Percentiles rank a stretch among this genome's conserved stretches.
These are phyloP conservation scores for Xerocomellus intermedius DNA, from an alignment of 768 basidiomycete species.

Conservation along the genomic window DNA sequence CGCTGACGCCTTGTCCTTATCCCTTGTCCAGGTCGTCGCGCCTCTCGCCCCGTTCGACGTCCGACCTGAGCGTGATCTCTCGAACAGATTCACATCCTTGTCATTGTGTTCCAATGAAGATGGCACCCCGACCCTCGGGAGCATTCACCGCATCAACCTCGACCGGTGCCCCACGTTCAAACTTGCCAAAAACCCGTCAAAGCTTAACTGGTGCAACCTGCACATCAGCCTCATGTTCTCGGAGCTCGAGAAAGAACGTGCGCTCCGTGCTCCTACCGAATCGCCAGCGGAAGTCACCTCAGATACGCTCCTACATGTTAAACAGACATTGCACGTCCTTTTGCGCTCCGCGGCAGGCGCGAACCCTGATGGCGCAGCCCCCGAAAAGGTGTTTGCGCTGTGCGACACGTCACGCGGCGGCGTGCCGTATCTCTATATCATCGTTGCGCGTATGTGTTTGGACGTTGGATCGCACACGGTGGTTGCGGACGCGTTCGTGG, in stretches of 20 bases:
- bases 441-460: constrained; percentile 44
- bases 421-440: constrained; percentile 38
- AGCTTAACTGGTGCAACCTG: constrained; percentile 27
- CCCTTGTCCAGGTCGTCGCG: constrained; percentile 18
- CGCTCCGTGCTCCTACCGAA: too few relatives aligned
- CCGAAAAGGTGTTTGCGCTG: constrained; percentile 16
- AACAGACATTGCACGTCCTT: constrained; percentile 30
- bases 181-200: constrained; percentile 4
- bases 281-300: too few relatives aligned
- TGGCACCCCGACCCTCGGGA: constrained; percentile 28
- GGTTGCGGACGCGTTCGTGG: constrained; percentile 47
- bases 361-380: neutral
- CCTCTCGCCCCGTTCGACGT: constrained; percentile 16
- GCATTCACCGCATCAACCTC: constrained; percentile 41
- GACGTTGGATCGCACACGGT: constrained; percentile 45
- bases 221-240: constrained; percentile 32
- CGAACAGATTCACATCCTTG: constrained; percentile 29
- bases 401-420: constrained; percentile 6
- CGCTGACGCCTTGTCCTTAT: neutral
- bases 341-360: constrained; percentile 19
- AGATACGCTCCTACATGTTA: constrained; percentile 30
- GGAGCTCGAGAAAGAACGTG: constrained; percentile 1
- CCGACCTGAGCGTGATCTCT: constrained; percentile 19
- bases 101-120: neutral
- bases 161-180: constrained; percentile 33